These are phyloP conservation scores for Aspergillus cavernicola DNA, from an alignment of 495 filamentous ascomycete genomes.

Conservation along the genomic window DNA sequence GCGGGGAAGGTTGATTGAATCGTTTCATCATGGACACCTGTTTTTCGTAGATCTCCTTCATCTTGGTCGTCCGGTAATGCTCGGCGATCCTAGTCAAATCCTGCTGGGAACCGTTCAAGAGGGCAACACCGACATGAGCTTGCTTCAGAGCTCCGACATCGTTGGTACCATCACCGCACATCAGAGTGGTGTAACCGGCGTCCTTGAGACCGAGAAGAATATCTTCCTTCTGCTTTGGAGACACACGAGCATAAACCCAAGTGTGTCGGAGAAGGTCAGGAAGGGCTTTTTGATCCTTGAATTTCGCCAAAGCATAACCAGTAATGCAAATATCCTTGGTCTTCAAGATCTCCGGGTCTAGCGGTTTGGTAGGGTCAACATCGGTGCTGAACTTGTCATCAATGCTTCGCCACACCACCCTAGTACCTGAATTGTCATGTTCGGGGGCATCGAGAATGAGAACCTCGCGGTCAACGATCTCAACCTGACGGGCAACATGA, in stretches of 20 bases:
- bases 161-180: conserved; percentile 99
- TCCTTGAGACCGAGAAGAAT: conserved; percentile 95
- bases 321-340: conserved; percentile 94
- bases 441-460: conserved; percentile 94
- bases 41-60: conserved; percentile 99
- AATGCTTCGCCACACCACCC: conserved; percentile 89
- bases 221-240: conserved; percentile 98
- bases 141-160: conserved; percentile 98
- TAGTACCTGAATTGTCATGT: conserved; percentile 75
- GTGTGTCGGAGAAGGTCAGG: conserved; percentile 75
- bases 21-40: conserved; percentile 83
- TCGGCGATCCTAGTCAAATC: conserved; percentile 89
- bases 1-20: conserved; percentile 88
- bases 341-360: conserved; percentile 77
- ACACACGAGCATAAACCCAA: conserved; percentile 98
- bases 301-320: conserved; percentile 87
- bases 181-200: conserved; percentile 94
- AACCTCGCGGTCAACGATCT: conserved; percentile 95
- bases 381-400: conserved; percentile 85
- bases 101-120: conserved; percentile 90
- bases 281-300: conserved; percentile 73
- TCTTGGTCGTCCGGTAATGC: conserved; percentile 87
- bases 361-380: conserved; percentile 77
- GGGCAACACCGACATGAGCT: conserved; percentile 92
- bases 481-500: conserved; percentile 91